A percentile compares a stretch with the other conserved stretches of the same genome.
These are phyloP conservation scores for Ogataea philodendri DNA, from an alignment of 805 yeast genomes.

Conservation along the genomic window DNA sequence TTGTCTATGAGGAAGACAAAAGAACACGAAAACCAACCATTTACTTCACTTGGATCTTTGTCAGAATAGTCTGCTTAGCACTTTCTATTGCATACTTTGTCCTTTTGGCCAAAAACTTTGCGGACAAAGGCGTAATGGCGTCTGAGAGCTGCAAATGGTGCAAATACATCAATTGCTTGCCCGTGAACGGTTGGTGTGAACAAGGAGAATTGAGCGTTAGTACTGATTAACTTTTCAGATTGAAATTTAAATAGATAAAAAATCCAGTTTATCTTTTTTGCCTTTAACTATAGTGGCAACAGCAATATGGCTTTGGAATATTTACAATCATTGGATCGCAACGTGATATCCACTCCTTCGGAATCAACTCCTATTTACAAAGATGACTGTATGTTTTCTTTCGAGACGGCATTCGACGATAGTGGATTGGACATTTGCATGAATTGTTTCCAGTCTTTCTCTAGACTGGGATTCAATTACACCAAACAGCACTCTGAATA, in stretches of 20 bases:
- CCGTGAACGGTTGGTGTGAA: constrained; percentile 69
- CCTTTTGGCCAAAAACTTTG: constrained; percentile 47
- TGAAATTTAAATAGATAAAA: background rate
- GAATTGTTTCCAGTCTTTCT: constrained; percentile 67
- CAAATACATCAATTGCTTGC: constrained; percentile 67
- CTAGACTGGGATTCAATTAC: constrained; percentile 48
- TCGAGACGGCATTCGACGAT: constrained; percentile 57
- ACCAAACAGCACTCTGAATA: constrained; percentile 53
- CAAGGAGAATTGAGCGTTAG: constrained; percentile 20
- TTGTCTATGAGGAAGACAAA: constrained; percentile 26
- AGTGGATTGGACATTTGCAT: constrained; percentile 76
- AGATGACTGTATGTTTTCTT: constrained; percentile 89
- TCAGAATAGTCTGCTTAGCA: constrained; percentile 44
- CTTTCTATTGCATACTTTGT: constrained; percentile 50
- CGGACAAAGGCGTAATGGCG: constrained; percentile 43
- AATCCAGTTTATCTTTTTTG: background rate
- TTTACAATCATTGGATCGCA: constrained; percentile 17
- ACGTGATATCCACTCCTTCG: constrained; percentile 23
- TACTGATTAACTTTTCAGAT: background rate
- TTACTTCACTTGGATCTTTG: constrained; percentile 52
- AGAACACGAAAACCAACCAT: constrained; percentile 34
- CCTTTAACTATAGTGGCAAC: constrained; percentile 1
- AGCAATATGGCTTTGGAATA: constrained; percentile 20
- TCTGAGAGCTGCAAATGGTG: constrained; percentile 61
- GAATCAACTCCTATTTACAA: constrained; percentile 55